Evolutionary conservation across 78 protist genomes (phyloP), one percentile per base, ranked within the genome.

Genomic region (Tieghemostelium lacteum): DNA sequence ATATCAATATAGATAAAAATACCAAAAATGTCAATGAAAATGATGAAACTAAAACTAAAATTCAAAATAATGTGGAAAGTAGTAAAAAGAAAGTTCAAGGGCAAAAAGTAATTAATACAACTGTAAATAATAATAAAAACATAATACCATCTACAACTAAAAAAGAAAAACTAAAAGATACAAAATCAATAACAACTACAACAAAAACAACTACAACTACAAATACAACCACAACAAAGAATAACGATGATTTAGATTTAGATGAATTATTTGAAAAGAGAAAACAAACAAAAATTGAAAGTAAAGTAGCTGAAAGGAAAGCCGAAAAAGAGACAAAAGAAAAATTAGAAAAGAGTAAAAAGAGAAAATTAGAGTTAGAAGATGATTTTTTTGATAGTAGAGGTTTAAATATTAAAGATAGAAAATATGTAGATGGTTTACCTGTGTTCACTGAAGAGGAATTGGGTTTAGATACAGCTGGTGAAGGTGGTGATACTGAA

Each of bases 381-480:
- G 88, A 80, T 57, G 88, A 80, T 54, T 80, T 80, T 71, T 80
- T 80, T 55, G 88, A 80, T 57, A 66, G 77, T 39, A 65, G 88
- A 66, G 88, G 88, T 65, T 24, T 57, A 6, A 80, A 64, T 31
- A 54, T 80, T 60, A 80, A 80, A 66, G 88, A 80, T 40, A 64
- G 88, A 55, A 80, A 67, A 55, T 36, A 33, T 34, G 16, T 80
- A 14, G 88, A 80, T 28, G 88, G 88, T 67, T 33, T 80, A 12
- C 76, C 88, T 20, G 88, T 80, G 49, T 80, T 31, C 54, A 80
- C 76, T 28, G 88, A 80, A 40, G 88, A 80, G 20, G 88, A 80
- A 20, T 57, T 80, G 24, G 88, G 88, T 45, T 67, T 80, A 20
- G 57, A 74, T 57, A n/a, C 7, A 45, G 34, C 52, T 14, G 36